phyloP scores from a whole-genome alignment of 2,329 filamentous ascomycete genomes.

The Fusarium devonianum region DNA sequence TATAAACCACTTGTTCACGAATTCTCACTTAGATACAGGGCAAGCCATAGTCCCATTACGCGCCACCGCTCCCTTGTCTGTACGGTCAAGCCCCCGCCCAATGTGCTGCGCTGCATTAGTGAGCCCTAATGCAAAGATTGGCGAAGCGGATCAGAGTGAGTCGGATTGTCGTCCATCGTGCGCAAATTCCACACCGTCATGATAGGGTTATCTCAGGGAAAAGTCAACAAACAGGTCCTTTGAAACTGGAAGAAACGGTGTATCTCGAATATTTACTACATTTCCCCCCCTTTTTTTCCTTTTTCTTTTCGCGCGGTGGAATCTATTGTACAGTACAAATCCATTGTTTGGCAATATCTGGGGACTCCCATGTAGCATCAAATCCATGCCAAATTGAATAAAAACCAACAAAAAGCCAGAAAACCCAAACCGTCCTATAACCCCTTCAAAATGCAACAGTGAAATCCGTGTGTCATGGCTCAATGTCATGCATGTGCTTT shows the following conservation, averaged over 20 bases:
- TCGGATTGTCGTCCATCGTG: too few relatives aligned
- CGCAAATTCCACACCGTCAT: too few relatives aligned
- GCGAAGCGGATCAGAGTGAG: too few relatives aligned
- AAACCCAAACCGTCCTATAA: constrained; percentile 35
- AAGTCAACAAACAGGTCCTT: too few relatives aligned
- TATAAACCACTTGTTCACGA: too few relatives aligned
- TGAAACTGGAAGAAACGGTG: background rate
- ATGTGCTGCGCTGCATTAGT: constrained; percentile 15
- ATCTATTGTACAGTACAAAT: constrained; percentile 40
- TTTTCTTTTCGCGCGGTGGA: constrained; percentile 22
- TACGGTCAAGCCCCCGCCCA: background rate
- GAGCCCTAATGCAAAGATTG: constrained; percentile 30
- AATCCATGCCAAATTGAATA: constrained; percentile 3
- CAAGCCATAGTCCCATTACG: too few relatives aligned
- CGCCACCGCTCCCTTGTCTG: background rate
- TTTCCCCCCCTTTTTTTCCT: constrained; percentile 30
- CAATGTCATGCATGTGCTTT: constrained; percentile 40
- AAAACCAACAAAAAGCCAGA: constrained; percentile 21
- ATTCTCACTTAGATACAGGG: too few relatives aligned
- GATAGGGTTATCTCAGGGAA: too few relatives aligned
- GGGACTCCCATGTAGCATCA: constrained; percentile 35
- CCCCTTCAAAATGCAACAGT: constrained; percentile 41
- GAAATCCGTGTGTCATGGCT: constrained; percentile 32
- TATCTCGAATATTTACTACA: background rate
- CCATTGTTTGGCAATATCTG: constrained; percentile 23